Base-by-base conservation (phyloP, 495 filamentous ascomycete genomes). In the Xylaria flabelliformis region DNA sequence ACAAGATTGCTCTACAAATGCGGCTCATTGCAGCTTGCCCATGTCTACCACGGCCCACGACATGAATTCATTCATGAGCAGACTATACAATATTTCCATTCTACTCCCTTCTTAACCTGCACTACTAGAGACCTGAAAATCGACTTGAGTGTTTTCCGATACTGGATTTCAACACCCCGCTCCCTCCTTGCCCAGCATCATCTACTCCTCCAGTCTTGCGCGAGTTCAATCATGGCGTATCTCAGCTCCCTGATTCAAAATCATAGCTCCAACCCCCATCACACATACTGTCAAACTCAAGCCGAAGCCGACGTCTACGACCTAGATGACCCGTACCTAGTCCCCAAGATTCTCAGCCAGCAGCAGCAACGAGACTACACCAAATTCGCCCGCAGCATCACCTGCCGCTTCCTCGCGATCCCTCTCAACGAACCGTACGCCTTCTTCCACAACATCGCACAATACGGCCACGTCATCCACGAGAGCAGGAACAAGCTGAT, bases 401-500 rank as follows among this genome's bases (percentile, higher is more conserved):
- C 51, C 21, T 73, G 70, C 19, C 50, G 17, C 9, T 78, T 78
- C 53, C 17, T 9, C 1, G 71, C 76, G 26, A 36, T 71, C 24
- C 73, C 73, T 2, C 5, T 70, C n/a, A 15, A 26, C 55, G 9
- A 32, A 4, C 29, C 72, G 0, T 34, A 36, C 39, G 21, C 62
- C 1, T 29, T 12, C 3, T 70, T 65, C 24, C 44, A 39, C 12
- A 32, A 70, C 15, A 67, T 78, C 12, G 58, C 61, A 12, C 44
- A 69, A 0, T 74, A 76, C 65, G 74, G 74, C 8, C 13, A 10
- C 2, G 10, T 78, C 55, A 41, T 69, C n/a, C n/a, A 61, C 15
- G 70, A 76, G 34, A 51, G 62, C 53, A 13, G 34, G 0, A 17
- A 71, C 19, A 76, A 66, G 56, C 73, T 77, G 3, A 64, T 71